phyloP scores from a whole-genome alignment of 2,329 filamentous ascomycete species.

The Sclerotinia nivalis region DNA sequence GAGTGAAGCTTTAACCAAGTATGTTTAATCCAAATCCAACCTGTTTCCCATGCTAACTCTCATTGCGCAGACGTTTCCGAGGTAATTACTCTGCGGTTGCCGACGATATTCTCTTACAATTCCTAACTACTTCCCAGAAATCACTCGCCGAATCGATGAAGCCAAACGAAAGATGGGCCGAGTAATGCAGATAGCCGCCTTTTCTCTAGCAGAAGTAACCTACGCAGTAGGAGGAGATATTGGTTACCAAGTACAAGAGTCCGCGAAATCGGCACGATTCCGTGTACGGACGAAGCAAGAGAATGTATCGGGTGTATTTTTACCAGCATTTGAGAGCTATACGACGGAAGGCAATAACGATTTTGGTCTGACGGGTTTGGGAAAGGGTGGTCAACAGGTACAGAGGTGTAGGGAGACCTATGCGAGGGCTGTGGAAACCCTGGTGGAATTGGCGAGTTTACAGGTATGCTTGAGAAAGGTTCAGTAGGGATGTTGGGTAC shows the following conservation, averaged over 20 bases:
- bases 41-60: slow-evolving; percentile 31
- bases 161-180: slow-evolving; percentile 99
- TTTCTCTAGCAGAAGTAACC: slow-evolving; percentile 94
- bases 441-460: slow-evolving; percentile 91
- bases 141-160: slow-evolving; percentile 95
- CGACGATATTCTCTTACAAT: not conserved
- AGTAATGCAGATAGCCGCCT: slow-evolving; percentile 98
- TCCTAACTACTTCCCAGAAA: slow-evolving; percentile 62
- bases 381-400: slow-evolving; percentile 96
- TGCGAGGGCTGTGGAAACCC: slow-evolving; percentile 88
- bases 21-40: slow-evolving; percentile 41
- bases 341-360: slow-evolving; percentile 88
- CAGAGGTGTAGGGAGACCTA: slow-evolving; percentile 95
- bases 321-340: slow-evolving; percentile 92
- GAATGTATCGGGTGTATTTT: slow-evolving; percentile 94
- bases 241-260: slow-evolving; percentile 96
- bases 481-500: not conserved
- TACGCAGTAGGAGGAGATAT: slow-evolving; percentile 97
- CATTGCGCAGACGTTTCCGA: slow-evolving; percentile 72
- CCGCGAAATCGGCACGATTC: slow-evolving; percentile 89
- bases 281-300: slow-evolving; percentile 93
- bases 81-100: slow-evolving; percentile 52
- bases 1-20: slow-evolving; percentile 98
- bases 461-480: slow-evolving; percentile 53
- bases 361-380: slow-evolving; percentile 91